Evolutionary conservation across 2,329 filamentous ascomycete species (phyloP).

Genomic region (Verticillium tricorpus): DNA sequence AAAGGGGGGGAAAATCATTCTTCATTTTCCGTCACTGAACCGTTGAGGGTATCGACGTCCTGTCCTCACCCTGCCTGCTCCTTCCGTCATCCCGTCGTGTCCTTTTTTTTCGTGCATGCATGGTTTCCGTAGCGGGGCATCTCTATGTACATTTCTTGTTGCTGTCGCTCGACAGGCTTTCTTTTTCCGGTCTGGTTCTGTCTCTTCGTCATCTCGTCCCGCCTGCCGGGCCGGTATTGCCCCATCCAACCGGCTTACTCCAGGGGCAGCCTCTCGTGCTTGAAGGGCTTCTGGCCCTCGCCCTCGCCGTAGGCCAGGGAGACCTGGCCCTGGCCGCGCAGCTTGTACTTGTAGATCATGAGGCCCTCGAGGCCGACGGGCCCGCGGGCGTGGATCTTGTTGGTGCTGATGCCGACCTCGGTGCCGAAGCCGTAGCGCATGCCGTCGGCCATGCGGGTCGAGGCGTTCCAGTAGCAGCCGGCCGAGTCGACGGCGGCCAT

Average conservation of each 20-base stretch:
- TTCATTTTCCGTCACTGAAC: not conserved
- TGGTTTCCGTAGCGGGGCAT: not conserved
- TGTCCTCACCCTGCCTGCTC: not conserved
- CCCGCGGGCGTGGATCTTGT: conserved; percentile 93
- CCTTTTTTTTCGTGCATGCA: not conserved
- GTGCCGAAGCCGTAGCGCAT: conserved; percentile 98
- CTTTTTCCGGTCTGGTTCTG: not conserved
- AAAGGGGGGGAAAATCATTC: not conserved
- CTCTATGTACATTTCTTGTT: not conserved
- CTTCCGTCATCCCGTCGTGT: not conserved
- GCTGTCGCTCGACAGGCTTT: not conserved
- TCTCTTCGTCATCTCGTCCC: not conserved
- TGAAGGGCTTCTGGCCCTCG: conserved; percentile 52
- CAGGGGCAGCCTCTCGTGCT: conserved; percentile 50
- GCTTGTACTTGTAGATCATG: conserved; percentile 96
- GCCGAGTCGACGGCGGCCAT: conserved; percentile 82
- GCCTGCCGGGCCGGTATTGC: not conserved
- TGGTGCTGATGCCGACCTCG: conserved; percentile 96
- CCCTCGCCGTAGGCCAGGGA: conserved; percentile 69
- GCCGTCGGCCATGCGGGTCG: conserved; percentile 89
- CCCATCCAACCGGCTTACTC: not conserved
- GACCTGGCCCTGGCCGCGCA: conserved; percentile 79
- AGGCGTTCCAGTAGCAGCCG: conserved; percentile 96
- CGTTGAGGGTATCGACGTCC: not conserved
- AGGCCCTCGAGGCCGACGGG: conserved; percentile 91